Conservation (phyloP, 148 eudicot genomes). For the Rhododendron simsii region DNA sequence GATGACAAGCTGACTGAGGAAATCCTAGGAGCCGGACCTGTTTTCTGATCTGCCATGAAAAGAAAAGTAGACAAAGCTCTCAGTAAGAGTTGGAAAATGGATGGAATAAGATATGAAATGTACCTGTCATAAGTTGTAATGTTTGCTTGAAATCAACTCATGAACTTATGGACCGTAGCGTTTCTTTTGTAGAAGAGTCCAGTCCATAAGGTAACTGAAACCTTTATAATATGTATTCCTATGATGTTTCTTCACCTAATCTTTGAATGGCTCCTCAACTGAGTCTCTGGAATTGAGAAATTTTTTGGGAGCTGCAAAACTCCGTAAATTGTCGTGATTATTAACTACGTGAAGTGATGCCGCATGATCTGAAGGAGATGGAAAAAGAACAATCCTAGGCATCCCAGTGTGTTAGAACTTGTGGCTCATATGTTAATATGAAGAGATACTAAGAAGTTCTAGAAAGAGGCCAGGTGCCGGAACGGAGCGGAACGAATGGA, state of each 20-base stretch:
- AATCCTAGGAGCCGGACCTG: constrained; percentile 72
- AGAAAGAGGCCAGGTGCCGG: too few species aligned
- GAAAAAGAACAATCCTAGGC: not conserved
- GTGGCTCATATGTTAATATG: too few species aligned
- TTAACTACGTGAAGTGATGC: not conserved
- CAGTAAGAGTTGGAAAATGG: not conserved
- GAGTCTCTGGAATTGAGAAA: not conserved
- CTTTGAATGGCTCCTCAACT: not conserved
- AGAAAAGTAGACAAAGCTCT: not conserved
- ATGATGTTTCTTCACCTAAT: not conserved
- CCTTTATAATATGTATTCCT: not conserved
- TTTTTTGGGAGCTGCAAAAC: not conserved
- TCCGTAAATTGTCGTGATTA: not conserved
- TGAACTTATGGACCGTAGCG: not conserved
- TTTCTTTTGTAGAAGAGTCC: not conserved
- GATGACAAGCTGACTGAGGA: constrained; percentile 54
- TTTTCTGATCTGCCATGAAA: constrained; percentile 26
- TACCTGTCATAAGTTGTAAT: not conserved
- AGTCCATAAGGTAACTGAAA: too few species aligned
- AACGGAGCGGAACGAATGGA: too few species aligned
- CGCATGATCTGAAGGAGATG: not conserved
- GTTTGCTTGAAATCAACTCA: not conserved
- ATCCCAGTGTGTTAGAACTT: not conserved
- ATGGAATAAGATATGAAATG: constrained; percentile 5
- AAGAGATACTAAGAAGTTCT: too few species aligned